Evolutionary conservation across 768 basidiomycete genomes (phyloP), one percentile per base, ranked within the genome.

Genomic region (Agaricus blazei): DNA sequence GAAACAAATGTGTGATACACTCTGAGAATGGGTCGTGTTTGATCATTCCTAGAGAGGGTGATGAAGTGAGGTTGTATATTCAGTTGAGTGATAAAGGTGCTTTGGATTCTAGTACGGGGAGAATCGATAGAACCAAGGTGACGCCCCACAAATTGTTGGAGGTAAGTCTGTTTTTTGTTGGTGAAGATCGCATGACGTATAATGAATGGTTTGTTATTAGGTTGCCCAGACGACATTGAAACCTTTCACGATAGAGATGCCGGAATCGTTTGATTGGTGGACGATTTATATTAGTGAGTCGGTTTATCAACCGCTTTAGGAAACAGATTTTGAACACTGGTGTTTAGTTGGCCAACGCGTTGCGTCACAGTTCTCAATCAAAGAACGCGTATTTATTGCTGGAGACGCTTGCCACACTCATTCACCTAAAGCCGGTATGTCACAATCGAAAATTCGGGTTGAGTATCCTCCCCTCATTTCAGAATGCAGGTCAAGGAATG

Each of bases 391-490:
- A 1, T 90, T 90, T 65, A 88, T 91, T 53, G 84, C 81, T 1
- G 88, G 88, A 0, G 88, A 89, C 64, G 88, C 87, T 0, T 88
- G 85, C 56, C 84, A 84, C 63, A 84, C 82, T 1, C 83, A 84
- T 67, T 84, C 80, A 0, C 83, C 83, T 0, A 86, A 85, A 70
- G 83, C 81, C 58, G 81, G 84, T 81, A 44, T 42, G 71, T 47
- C 23, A 29, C 29, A 14, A 37, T 2, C 3, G 3, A 6, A 26
- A n/a, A 28, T 28, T 14, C 19, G 34, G 8, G 34, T 6, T 37
- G 9, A 0, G 14, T 5, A 15, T 3, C 3, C 29, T 23, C 36
- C 2, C 36, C 34, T 36, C 9, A 37, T 23, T 27, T 8, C 8
- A 34, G 11, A 42, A 26, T 27, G 2, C 54, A 83, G 83, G 87